A percentile compares a stretch with the other conserved stretches of the same genome.
Conservation (phyloP, 139 green algal species). For the Spirogloea muscicola region DNA sequence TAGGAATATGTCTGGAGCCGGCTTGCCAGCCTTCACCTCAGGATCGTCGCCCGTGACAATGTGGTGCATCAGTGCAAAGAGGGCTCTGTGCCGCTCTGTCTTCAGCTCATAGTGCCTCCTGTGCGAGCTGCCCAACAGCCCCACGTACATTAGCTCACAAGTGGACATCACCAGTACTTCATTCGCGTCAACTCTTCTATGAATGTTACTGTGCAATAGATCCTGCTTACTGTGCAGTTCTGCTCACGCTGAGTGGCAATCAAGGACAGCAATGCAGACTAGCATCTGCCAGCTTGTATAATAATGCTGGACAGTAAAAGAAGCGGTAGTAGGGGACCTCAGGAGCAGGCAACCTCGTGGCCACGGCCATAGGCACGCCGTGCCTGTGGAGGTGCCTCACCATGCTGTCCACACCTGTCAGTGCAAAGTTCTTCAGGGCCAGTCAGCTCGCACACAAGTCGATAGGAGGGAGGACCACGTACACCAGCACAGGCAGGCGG, state of each 20-base stretch:
- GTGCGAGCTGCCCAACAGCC: slow-evolving; percentile 53
- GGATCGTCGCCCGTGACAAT: slow-evolving; percentile 55
- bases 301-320: neutral
- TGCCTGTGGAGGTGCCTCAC: slow-evolving; percentile 64
- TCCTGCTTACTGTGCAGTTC: too few species aligned
- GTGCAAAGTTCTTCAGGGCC: too few species aligned
- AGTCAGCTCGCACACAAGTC: too few species aligned
- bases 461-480: too few species aligned
- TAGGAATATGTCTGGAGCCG: slow-evolving; percentile 79
- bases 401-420: slow-evolving; percentile 56
- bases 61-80: slow-evolving; percentile 69
- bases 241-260: too few species aligned
- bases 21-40: slow-evolving; percentile 62
- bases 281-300: neutral
- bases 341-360: slow-evolving; percentile 61
- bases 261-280: too few species aligned
- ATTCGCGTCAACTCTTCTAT: too few species aligned
- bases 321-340: too few species aligned
- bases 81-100: slow-evolving; percentile 59
- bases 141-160: too few species aligned
- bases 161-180: too few species aligned
- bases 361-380: slow-evolving; percentile 66
- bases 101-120: slow-evolving; percentile 71
- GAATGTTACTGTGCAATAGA: too few species aligned
- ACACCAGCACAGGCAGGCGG: too few species aligned